Evolutionary conservation across 2,329 filamentous ascomycete genomes (phyloP), one percentile per base, ranked within the genome.

Genomic region (Monosporascus ibericus): DNA sequence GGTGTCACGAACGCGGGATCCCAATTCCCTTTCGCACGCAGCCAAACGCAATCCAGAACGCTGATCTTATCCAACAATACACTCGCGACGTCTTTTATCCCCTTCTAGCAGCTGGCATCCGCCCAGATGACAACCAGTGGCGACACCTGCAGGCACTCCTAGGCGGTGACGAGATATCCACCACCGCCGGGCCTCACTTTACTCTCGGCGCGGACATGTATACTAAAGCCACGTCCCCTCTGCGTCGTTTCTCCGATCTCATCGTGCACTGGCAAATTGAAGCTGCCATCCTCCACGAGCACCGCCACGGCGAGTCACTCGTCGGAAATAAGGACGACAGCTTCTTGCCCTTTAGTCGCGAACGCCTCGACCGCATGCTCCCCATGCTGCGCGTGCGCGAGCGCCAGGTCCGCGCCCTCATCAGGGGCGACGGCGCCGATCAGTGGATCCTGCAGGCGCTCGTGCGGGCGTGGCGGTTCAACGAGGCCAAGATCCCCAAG

Each of bases 251-350:
- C 66, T 68, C 73, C 5, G 85, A 88, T 65, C 69, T 87, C 47
- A 64, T 87, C 34, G 75, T 80, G 2, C 84, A 87, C 68, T 87
- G 82, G 81, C 84, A 87, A 65, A 80, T 87, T 55, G 78, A 85
- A 61, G 78, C 77, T 2, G 77, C 80, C 9, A 68, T 87, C 34
- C 60, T 71, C 8, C 70, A 75, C 57, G 77, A 79, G 64, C 57
- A 63, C 36, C 67, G 63, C 39, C 60, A 60, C 9, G 69, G 69
- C 38, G 49, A 59, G n/a, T 66, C 67, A 24, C 66, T 76, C 5
- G 58, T 66, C 37, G 66, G 66, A 17, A 70, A 63, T 53, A 65
- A 54, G 37, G 58, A 60, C 6, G 56, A 59, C 27, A 47, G 52
- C 44, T 72, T 75, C 55, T 69, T 82, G 11, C 77, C 79, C 6